phyloP scores from a whole-genome alignment of 495 filamentous ascomycete species.

The Achaetomiella virescens region DNA sequence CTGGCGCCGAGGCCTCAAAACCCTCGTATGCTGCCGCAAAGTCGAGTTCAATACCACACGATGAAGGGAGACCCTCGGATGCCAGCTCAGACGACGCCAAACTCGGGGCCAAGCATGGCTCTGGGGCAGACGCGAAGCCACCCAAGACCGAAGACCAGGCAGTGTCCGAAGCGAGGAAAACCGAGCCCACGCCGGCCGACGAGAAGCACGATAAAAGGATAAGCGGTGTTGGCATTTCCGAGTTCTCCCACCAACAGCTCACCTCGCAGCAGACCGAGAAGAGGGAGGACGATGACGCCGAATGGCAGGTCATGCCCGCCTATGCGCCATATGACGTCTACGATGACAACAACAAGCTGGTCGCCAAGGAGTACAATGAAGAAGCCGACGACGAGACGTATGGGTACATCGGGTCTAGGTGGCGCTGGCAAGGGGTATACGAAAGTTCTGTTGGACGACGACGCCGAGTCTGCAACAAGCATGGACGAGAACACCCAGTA shows the following conservation, averaged over 20 bases:
- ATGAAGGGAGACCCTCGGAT: conserved; percentile 7
- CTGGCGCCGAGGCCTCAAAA: conserved; percentile 11
- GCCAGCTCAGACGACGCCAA: conserved; percentile 12
- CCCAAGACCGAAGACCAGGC: conserved; percentile 20
- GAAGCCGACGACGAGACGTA: conserved; percentile 66
- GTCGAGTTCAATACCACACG: neutral
- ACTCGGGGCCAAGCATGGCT: neutral
- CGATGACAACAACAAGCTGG: conserved; percentile 81
- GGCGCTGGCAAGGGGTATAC: conserved; percentile 95
- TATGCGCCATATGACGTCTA: conserved; percentile 89
- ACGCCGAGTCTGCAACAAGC: conserved; percentile 86
- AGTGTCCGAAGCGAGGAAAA: conserved; percentile 14
- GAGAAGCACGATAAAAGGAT: conserved; percentile 28
- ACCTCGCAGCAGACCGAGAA: conserved; percentile 48
- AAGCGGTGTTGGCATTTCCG: conserved; percentile 48
- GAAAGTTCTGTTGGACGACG: conserved; percentile 85
- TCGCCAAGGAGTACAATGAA: conserved; percentile 70
- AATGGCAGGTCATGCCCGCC: conserved; percentile 92
- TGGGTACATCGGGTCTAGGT: conserved; percentile 66
- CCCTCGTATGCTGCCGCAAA: conserved; percentile 11
- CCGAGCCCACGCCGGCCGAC: conserved; percentile 9
- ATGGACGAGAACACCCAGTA: conserved; percentile 98
- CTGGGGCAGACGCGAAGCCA: conserved; percentile 6
- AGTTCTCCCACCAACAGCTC: conserved; percentile 88
- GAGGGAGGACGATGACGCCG: conserved; percentile 50